Percentiles rank a stretch among this genome's conserved stretches.
Evolutionary conservation across 2,329 filamentous ascomycete species (phyloP).

Genomic region (Aureobasidium sp.): DNA sequence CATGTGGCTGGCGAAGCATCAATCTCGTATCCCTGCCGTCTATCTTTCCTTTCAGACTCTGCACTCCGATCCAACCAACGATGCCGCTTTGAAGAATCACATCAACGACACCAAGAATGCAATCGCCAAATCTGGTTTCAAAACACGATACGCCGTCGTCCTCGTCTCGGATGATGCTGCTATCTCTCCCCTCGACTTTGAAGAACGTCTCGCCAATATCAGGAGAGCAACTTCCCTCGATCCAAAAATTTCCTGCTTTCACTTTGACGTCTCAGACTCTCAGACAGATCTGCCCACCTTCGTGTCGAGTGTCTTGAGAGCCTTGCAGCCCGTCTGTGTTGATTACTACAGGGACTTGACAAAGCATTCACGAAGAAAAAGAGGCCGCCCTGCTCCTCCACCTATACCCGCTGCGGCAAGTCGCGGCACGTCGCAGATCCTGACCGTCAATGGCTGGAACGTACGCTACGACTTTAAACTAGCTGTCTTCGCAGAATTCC

Average conservation of each 20-base stretch:
- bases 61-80: conserved; percentile 61
- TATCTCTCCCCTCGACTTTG: conserved; percentile 46
- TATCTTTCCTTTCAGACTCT: conserved; percentile 76
- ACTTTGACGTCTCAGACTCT: conserved; percentile 67
- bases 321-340: conserved; percentile 64
- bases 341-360: conserved; percentile 93
- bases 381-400: conserved; percentile 67
- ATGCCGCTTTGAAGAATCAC: conserved; percentile 78
- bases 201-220: conserved; percentile 72
- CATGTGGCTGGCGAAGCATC: conserved; percentile 82
- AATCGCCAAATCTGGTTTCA: conserved; percentile 64
- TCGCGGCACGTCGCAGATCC: conserved; percentile 71
- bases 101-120: conserved; percentile 68
- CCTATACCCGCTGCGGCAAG: conserved; percentile 79
- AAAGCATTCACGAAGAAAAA: conserved; percentile 86
- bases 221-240: conserved; percentile 73
- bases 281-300: conserved; percentile 64
- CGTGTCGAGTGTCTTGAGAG: conserved; percentile 61
- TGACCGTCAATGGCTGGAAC: conserved; percentile 84
- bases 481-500: conserved; percentile 82
- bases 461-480: conserved; percentile 93
- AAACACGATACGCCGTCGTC: conserved; percentile 67
- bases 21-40: conserved; percentile 70
- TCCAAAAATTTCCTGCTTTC: conserved; percentile 70
- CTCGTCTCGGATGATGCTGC: conserved; percentile 64